Evolutionary conservation across 345 rosid genomes (phyloP).

Genomic region (Citrus cavaleriei): DNA sequence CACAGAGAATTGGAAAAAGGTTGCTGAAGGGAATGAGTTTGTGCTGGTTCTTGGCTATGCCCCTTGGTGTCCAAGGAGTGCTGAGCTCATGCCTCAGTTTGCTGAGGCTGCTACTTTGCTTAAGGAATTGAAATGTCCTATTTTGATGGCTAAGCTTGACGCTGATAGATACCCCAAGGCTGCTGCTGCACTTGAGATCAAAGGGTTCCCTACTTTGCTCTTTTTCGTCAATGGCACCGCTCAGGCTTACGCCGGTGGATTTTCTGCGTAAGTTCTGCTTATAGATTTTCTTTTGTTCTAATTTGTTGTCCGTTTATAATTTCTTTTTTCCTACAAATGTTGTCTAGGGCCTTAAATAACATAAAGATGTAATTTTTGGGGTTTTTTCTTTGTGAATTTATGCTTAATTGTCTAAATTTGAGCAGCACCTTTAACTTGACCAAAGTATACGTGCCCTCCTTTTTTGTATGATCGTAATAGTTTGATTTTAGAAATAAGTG

Average conservation of each 20-base stretch:
- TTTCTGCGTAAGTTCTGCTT: slow-evolving; percentile 50
- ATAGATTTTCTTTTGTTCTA: background rate
- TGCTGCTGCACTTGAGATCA: slow-evolving; percentile 60
- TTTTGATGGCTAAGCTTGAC: slow-evolving; percentile 83
- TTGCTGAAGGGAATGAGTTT: slow-evolving; percentile 49
- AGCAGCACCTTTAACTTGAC: background rate
- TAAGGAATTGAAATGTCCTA: slow-evolving; percentile 51
- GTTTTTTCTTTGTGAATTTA: background rate
- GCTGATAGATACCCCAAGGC: slow-evolving; percentile 69
- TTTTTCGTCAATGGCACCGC: slow-evolving; percentile 72
- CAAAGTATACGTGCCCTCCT: background rate
- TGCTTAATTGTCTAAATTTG: background rate
- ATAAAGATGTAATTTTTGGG: background rate
- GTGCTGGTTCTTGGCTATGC: slow-evolving; percentile 82
- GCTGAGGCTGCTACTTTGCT: slow-evolving; percentile 79
- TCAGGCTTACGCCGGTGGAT: slow-evolving; percentile 70
- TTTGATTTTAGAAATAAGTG: background rate
- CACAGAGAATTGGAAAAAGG: slow-evolving; percentile 46
- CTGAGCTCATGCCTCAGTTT: slow-evolving; percentile 86
- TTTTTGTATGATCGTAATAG: background rate
- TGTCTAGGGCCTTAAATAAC: background rate
- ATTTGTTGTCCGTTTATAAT: background rate
- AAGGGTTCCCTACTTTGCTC: slow-evolving; percentile 78
- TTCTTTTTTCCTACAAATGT: background rate
- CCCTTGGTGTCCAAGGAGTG: slow-evolving; percentile 86